A percentile compares a stretch with the other conserved stretches of the same genome.
Evolutionary conservation across 169 alveolate species (phyloP).

Genomic region (Babesia ovata): DNA sequence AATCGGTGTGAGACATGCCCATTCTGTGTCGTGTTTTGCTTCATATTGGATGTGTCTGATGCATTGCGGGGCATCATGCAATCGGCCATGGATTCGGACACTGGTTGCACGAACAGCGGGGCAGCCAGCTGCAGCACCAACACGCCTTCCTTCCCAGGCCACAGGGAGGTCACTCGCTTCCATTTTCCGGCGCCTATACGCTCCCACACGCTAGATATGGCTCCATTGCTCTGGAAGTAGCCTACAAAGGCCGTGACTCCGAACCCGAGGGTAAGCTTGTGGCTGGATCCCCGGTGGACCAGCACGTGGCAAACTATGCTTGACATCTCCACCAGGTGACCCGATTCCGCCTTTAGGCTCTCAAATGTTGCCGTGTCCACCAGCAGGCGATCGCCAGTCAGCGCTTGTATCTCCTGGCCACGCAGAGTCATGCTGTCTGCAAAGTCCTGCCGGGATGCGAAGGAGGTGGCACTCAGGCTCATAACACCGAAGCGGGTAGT

Average conservation of each 20-base stretch:
- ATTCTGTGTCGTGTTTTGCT: neutral
- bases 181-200: neutral
- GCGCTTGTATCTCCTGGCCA: slow-evolving; percentile 44
- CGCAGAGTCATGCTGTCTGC: slow-evolving; percentile 44
- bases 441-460: slow-evolving; percentile 29
- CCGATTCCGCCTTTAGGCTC: slow-evolving; percentile 3
- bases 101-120: slow-evolving; percentile 46
- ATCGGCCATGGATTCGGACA: neutral
- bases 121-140: slow-evolving; percentile 16
- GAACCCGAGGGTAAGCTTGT: slow-evolving; percentile 45
- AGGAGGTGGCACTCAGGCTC: neutral
- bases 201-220: slow-evolving; percentile 16
- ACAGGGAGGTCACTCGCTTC: slow-evolving; percentile 47
- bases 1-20: neutral
- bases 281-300: slow-evolving; percentile 13
- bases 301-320: slow-evolving; percentile 17
- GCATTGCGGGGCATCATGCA: neutral
- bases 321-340: neutral
- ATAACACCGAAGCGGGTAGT: neutral
- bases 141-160: slow-evolving; percentile 54
- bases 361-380: slow-evolving; percentile 40
- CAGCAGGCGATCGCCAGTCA: slow-evolving; percentile 33
- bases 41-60: neutral
- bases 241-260: slow-evolving; percentile 51
- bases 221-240: slow-evolving; percentile 36